Base-by-base conservation (phyloP, 169 alveolate genomes). In the Neospora caninum region DNA sequence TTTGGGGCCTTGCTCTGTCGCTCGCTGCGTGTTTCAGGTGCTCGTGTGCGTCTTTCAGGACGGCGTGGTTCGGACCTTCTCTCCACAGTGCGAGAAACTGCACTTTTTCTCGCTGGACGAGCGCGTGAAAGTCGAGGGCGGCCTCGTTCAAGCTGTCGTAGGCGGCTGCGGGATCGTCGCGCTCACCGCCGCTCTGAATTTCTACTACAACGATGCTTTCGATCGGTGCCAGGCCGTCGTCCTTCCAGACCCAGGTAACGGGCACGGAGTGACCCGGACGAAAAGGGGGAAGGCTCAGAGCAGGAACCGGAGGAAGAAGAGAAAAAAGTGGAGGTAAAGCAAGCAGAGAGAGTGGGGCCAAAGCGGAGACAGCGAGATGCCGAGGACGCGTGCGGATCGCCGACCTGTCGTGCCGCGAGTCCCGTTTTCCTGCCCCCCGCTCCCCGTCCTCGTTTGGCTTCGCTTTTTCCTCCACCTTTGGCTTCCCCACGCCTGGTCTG, bases 31-130 rank as follows among this genome's bases (percentile, higher is more conserved):
- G 73, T 6, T 29, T 7, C 93, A 88, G 93, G 70, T 64, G 18
- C 38, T 96, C 91, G 95, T 96, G 49, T 95, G 96, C 86, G 91
- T 96, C 53, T 96, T 96, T 93, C 88, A 95, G 31, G 97, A 96
- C 88, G 96, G 95, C 38, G 96, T 96, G 78, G 95, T 96, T 36
- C 92, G 97, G 43, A 96, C 95, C 78, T 95, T 96, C 84, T 96
- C 97, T 6, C 96, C 97, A 36, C 91, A 94, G 78, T 92, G 96
- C 64, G 97, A 96, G 78, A 95, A 95, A 89, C 92, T 93, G 82
- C 95, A 54, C 58, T 94, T 95, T 64, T 88, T 95, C 91, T 92
- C 96, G 4, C 73, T 96, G 41, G 97, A 95, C 78, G 96, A 94
- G 41, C 88, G 73, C 53, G 95, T 95, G 49, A 94, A 96, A 45